Conservation (phyloP, 2,329 filamentous ascomycete species). For the Amesomyces nigricolor region DNA sequence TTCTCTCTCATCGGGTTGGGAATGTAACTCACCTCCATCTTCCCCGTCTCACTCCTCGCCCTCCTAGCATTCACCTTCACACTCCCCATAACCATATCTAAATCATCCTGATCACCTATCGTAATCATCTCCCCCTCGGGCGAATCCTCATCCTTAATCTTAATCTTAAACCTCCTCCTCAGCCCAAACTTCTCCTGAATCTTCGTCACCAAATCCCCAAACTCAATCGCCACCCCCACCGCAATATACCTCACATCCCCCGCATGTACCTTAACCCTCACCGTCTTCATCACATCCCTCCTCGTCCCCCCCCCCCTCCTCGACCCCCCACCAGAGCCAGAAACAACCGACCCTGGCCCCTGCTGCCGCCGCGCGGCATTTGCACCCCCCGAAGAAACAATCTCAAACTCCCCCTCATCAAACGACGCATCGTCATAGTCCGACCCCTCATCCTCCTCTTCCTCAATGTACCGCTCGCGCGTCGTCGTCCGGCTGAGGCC, state of each 20-base stretch:
- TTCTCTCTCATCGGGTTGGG: no score
- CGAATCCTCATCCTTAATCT: conserved; percentile 74
- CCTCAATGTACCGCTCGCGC: conserved; percentile 61
- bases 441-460: conserved; percentile 72
- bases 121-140: conserved; percentile 88
- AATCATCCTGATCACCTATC: conserved; percentile 91
- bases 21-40: conserved; percentile 75
- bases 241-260: conserved; percentile 92
- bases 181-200: conserved; percentile 85
- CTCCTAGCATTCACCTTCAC: conserved; percentile 64
- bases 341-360: no score
- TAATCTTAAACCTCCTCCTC: conserved; percentile 75
- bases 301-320: conserved; percentile 50
- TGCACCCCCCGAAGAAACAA: conserved; percentile 45
- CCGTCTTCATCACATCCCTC: conserved; percentile 64
- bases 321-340: conserved; percentile 20
- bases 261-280: conserved; percentile 87
- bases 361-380: no score
- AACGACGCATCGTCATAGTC: conserved; percentile 65
- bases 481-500: conserved; percentile 31
- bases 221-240: conserved; percentile 67
- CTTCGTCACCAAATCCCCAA: conserved; percentile 68
- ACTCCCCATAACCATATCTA: conserved; percentile 76
- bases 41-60: conserved; percentile 76
- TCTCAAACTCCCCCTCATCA: conserved; percentile 75